Evolutionary conservation across 2,329 filamentous ascomycete species (phyloP), one percentile per base, ranked within the genome.

Genomic region (Teratosphaeria nubilosa): DNA sequence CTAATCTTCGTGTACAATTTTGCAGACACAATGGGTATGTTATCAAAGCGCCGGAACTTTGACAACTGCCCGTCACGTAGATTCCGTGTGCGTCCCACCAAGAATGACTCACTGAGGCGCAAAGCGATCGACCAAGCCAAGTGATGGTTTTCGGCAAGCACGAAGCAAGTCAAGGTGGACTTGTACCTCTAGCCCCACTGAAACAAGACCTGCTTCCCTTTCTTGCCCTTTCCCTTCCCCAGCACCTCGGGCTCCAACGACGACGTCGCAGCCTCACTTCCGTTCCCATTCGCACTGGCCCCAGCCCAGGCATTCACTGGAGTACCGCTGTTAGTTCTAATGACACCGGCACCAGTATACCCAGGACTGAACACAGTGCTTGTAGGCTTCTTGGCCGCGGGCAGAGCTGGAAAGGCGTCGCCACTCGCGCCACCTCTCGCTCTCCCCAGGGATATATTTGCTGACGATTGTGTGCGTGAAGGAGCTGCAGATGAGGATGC

Each of bases 381-480:
- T 48, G 79, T 82, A 3, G 83, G 82, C 66, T 85, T 96, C 0
- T 88, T 81, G 1, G 90, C 91, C 0, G 85, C 80, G 0, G 91
- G 91, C 0, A 96, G 79, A 1, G 90, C 86, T 0, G 91, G 92
- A 73, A 96, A 96, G 0, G 85, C 84, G 62, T 91, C 86, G 10
- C 70, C 66, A n/a, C 41, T 48, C 41, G 20, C 41, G 4, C 41
- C 41, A 20, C 41, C 41, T n/a, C 20, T 48, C 9, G 16, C 41
- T 48, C 5, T 48, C 7, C 64, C 55, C 59, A 67, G 59, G 60
- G 66, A 56, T 24, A 67, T 32, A 50, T 69, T 69, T 24, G 63
- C 61, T 5, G 64, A 63, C 1, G 67, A 69, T n/a, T 64, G 60
- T 27, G 72, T 69, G 14, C 77, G 69, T 54, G 76, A 73, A 3